phyloP scores from a whole-genome alignment of 78 protist species.

The Dictyostelium citrinum region DNA sequence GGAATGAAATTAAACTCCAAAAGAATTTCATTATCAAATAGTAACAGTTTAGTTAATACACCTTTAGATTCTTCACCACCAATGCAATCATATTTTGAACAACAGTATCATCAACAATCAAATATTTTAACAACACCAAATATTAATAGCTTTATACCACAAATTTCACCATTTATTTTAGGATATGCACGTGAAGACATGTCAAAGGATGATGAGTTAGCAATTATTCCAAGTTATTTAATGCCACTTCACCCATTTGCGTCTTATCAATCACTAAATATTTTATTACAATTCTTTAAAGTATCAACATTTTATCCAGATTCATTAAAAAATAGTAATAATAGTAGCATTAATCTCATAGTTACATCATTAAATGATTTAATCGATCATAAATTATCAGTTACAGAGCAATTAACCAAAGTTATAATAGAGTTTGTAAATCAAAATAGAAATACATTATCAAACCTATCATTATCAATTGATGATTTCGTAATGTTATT shows the following conservation, averaged over 20 bases:
- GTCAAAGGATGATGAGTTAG: conserved; percentile 41
- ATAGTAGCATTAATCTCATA: background rate
- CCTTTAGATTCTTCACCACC: background rate
- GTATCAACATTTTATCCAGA: conserved; percentile 9
- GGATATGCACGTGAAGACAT: conserved; percentile 74
- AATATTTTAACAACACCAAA: background rate
- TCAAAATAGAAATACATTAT: background rate
- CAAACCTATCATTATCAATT: background rate
- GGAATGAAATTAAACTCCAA: conserved; percentile 15
- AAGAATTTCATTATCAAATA: background rate
- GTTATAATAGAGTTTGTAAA: background rate
- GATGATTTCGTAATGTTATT: conserved; percentile 57
- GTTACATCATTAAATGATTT: conserved; percentile 1
- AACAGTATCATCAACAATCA: background rate
- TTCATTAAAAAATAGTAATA: background rate
- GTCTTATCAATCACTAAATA: background rate
- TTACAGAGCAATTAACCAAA: background rate
- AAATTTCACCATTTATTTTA: conserved; percentile 58
- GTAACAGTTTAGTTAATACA: background rate
- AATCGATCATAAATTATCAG: background rate
- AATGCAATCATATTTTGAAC: background rate
- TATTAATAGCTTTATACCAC: background rate
- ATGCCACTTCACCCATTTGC: conserved; percentile 62
- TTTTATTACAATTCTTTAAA: conserved; percentile 6
- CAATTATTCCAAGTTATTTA: conserved; percentile 14